Evolutionary conservation across 345 rosid genomes (phyloP).

Genomic region (Gossypium herbaceum): DNA sequence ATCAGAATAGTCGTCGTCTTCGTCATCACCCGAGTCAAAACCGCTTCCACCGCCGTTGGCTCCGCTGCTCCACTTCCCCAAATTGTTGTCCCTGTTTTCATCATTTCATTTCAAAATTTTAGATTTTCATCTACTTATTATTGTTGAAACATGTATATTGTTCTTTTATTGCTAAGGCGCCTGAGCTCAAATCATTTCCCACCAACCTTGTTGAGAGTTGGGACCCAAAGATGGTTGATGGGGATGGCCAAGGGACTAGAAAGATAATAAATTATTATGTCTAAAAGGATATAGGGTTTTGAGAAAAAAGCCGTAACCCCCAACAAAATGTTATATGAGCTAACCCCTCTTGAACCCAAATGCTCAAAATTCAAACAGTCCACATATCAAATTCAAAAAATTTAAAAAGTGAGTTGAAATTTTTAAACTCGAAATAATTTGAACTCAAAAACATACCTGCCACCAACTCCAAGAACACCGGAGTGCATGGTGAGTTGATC

Average conservation of each 20-base stretch:
- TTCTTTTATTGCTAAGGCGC: background rate
- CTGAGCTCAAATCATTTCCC: background rate
- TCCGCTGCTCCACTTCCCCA: conserved; percentile 80
- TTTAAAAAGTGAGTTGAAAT: background rate
- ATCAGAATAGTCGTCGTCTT: conserved; percentile 39
- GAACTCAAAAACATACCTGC: conserved; percentile 37
- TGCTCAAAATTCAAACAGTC: too few relatives aligned
- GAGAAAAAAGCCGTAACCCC: too few relatives aligned
- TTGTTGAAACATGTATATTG: background rate
- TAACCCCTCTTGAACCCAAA: too few relatives aligned
- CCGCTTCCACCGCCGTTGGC: conserved; percentile 31
- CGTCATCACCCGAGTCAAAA: conserved; percentile 22
- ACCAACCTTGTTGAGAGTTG: background rate
- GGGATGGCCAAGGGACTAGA: background rate
- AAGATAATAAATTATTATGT: background rate
- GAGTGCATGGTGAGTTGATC: conserved; percentile 57
- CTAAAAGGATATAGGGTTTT: background rate
- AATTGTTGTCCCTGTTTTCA: conserved; percentile 61
- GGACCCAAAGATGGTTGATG: background rate
- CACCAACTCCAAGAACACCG: conserved; percentile 76
- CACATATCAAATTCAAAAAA: background rate
- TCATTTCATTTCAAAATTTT: background rate
- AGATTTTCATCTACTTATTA: background rate
- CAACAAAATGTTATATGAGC: too few relatives aligned
- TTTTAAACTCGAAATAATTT: background rate